Conservation (phyloP, 2,329 filamentous ascomycete genomes). For the Calycina marina region DNA sequence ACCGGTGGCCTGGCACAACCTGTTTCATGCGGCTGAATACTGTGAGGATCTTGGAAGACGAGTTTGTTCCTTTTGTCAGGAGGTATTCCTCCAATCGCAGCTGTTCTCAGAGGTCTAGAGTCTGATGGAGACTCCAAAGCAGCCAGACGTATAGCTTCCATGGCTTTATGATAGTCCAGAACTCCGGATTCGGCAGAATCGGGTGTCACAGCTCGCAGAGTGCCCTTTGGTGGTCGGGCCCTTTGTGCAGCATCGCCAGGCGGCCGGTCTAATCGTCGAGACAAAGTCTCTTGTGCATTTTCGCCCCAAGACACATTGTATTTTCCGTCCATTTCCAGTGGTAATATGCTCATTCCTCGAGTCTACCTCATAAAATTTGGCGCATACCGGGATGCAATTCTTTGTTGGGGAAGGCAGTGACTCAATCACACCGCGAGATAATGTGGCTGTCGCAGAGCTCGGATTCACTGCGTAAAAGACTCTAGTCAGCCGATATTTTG, state of each 20-base stretch:
- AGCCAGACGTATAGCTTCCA: not conserved
- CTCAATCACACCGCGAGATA: too few species aligned
- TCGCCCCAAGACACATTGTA: conserved; percentile 23
- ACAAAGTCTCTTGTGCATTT: conserved; percentile 17
- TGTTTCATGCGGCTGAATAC: conserved; percentile 23
- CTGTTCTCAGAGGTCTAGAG: conserved; percentile 33
- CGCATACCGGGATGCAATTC: too few species aligned
- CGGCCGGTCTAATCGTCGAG: conserved; percentile 14
- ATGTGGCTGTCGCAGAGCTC: too few species aligned
- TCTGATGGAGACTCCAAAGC: conserved; percentile 19
- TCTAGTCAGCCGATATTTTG: too few species aligned
- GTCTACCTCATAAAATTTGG: conserved; percentile 17
- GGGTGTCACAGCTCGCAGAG: conserved; percentile 52
- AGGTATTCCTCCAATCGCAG: conserved; percentile 28
- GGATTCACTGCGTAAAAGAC: too few species aligned
- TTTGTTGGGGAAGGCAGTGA: too few species aligned
- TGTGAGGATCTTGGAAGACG: conserved; percentile 44
- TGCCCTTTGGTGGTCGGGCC: conserved; percentile 25
- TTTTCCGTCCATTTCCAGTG: conserved; percentile 32
- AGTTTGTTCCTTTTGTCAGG: conserved; percentile 37
- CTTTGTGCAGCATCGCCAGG: conserved; percentile 15
- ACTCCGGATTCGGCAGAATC: conserved; percentile 29
- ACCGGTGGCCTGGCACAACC: conserved; percentile 12
- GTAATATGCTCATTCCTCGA: conserved; percentile 27
- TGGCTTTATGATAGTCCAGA: conserved; percentile 1